phyloP scores from a whole-genome alignment of 192 early-diverging fungal species.

The Coemansia sp. region DNA sequence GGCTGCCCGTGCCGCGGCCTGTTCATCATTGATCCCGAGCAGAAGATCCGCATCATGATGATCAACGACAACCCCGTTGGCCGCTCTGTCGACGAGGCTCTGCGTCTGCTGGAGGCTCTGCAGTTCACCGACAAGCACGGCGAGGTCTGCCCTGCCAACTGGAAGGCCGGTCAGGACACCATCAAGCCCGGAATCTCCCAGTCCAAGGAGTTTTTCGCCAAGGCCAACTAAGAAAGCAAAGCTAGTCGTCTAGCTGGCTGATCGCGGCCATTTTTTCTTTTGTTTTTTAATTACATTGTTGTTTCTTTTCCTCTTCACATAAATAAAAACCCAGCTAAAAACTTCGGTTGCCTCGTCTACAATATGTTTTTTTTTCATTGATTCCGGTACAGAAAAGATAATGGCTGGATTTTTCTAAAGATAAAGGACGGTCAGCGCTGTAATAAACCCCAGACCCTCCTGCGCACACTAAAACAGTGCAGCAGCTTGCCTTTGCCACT shows the following conservation, averaged over 20 bases:
- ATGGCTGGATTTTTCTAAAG: no score
- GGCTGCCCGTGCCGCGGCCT: slow-evolving; percentile 79
- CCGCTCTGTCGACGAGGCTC: slow-evolving; percentile 79
- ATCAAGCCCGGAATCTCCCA: slow-evolving; percentile 71
- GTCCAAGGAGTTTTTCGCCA: slow-evolving; percentile 72
- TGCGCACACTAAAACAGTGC: no score
- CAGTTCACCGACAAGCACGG: slow-evolving; percentile 87
- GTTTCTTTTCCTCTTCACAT: background rate
- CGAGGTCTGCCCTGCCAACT: slow-evolving; percentile 84
- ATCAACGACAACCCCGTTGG: slow-evolving; percentile 91
- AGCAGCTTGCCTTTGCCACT: no score
- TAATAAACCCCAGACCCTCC: no score
- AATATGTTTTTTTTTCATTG: no score
- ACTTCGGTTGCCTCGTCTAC: no score
- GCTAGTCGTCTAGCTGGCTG: background rate
- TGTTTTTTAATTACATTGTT: background rate
- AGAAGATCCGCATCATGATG: slow-evolving; percentile 82
- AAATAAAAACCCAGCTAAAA: no score
- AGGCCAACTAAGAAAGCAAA: slow-evolving; percentile 23
- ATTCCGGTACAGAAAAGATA: no score
- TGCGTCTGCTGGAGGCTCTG: slow-evolving; percentile 89
- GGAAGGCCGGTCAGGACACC: slow-evolving; percentile 72
- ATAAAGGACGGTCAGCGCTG: no score
- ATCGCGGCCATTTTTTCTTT: slow-evolving; percentile 3
- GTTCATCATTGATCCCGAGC: slow-evolving; percentile 90